Percentiles rank a stretch among this genome's conserved stretches.
Conservation (phyloP, 2,329 filamentous ascomycete genomes). For the Alternaria burnsii region DNA sequence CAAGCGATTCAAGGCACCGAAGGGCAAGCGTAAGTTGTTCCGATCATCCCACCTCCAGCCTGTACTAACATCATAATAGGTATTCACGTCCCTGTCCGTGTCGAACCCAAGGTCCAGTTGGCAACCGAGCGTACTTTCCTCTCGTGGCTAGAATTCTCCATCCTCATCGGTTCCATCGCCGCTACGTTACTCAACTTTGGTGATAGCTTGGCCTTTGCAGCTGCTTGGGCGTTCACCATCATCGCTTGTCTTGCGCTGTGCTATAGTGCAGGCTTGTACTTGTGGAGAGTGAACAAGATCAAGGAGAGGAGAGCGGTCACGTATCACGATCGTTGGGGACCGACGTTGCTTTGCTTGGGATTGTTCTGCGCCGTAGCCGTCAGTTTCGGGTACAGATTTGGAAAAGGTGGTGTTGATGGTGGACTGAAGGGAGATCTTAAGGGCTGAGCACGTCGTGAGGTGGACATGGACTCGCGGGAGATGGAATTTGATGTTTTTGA, state of each 20-base stretch:
- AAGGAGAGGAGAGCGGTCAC: conserved; percentile 82
- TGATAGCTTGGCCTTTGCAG: conserved; percentile 46
- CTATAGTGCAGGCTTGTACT: conserved; percentile 84
- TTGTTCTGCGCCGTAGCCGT: conserved; percentile 77
- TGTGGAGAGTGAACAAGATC: conserved; percentile 89
- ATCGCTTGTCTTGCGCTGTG: conserved; percentile 79
- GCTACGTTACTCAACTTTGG: conserved; percentile 54
- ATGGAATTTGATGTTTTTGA: conserved; percentile 4
- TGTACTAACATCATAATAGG: conserved; percentile 54
- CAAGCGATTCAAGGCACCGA: conserved; percentile 72
- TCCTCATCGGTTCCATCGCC: conserved; percentile 75
- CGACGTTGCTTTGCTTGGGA: conserved; percentile 76
- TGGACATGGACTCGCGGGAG: not conserved
- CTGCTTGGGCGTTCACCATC: conserved; percentile 79
- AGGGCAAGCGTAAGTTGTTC: conserved; percentile 67
- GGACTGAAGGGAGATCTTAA: conserved; percentile 46
- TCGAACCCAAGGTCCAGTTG: conserved; percentile 98
- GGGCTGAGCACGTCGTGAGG: not conserved
- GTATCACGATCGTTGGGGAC: conserved; percentile 91
- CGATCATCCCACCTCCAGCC: not conserved
- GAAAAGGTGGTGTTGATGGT: conserved; percentile 58
- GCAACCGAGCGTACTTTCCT: conserved; percentile 96
- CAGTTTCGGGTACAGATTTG: conserved; percentile 83
- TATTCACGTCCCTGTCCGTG: conserved; percentile 93
- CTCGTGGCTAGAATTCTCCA: conserved; percentile 96